phyloP scores from a whole-genome alignment of 2,329 filamentous ascomycete genomes.

The Knufia fluminis region DNA sequence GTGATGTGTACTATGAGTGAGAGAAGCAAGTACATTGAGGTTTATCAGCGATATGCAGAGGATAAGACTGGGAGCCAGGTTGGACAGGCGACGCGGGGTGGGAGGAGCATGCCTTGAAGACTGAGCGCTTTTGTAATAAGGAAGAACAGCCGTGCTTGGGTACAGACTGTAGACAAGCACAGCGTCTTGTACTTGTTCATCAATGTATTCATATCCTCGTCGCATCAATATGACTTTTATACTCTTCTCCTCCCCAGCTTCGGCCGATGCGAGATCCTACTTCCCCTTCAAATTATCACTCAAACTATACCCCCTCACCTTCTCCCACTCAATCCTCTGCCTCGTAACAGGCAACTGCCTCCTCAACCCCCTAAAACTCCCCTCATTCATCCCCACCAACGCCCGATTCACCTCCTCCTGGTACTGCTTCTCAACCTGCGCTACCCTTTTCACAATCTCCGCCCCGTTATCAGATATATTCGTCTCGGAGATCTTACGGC shows the following conservation, averaged over 20 bases:
- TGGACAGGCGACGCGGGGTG: slow-evolving; percentile 53
- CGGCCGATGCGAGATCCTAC: too few relatives aligned
- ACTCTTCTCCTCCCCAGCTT: too few relatives aligned
- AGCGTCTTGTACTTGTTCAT: not conserved
- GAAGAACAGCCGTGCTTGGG: too few relatives aligned
- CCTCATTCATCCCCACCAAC: slow-evolving; percentile 81
- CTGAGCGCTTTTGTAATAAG: not conserved
- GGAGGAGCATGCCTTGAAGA: slow-evolving; percentile 52
- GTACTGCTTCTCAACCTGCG: slow-evolving; percentile 75
- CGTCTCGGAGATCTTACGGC: slow-evolving; percentile 43
- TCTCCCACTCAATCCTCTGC: slow-evolving; percentile 99
- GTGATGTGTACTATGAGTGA: slow-evolving; percentile 61
- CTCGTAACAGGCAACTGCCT: slow-evolving; percentile 91
- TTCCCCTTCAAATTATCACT: slow-evolving; percentile 70
- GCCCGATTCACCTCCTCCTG: slow-evolving; percentile 92
- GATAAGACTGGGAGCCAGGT: slow-evolving; percentile 55
- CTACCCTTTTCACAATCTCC: slow-evolving; percentile 68
- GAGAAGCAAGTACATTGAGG: slow-evolving; percentile 55
- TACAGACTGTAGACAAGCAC: not conserved
- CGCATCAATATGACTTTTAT: too few relatives aligned
- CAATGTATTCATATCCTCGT: not conserved
- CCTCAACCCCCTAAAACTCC: slow-evolving; percentile 85
- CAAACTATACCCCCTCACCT: slow-evolving; percentile 83
- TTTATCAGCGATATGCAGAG: slow-evolving; percentile 60
- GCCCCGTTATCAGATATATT: slow-evolving; percentile 39